Percentiles rank a stretch among this genome's conserved stretches.
These are phyloP conservation scores for Auricularia sp. DNA, from an alignment of 768 basidiomycete species.

Conservation along the genomic window DNA sequence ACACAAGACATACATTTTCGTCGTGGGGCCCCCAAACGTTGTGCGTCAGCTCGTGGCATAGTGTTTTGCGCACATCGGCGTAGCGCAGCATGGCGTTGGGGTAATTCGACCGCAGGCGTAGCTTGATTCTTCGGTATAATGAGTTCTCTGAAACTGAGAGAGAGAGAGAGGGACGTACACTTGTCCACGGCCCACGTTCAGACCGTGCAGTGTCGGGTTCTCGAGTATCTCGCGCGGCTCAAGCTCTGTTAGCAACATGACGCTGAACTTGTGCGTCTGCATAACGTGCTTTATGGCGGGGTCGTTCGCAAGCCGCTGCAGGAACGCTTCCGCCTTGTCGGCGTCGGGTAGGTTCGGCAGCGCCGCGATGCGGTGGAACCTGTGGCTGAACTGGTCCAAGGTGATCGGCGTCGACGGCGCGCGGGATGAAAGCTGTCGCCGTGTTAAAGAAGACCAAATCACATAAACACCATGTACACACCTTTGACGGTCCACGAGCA, in stretches of 20 bases:
- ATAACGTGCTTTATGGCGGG: slow-evolving; percentile 62
- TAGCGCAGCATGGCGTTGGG: slow-evolving; percentile 69
- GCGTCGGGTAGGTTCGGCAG: slow-evolving; percentile 58
- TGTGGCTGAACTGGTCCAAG: slow-evolving; percentile 27
- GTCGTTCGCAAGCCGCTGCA: slow-evolving; percentile 54
- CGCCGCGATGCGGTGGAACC: slow-evolving; percentile 56
- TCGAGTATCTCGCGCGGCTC: slow-evolving; percentile 49
- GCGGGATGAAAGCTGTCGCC: slow-evolving; percentile 33
- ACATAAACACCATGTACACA: slow-evolving; percentile 15
- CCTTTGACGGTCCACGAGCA: slow-evolving; percentile 48
- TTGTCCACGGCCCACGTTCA: slow-evolving; percentile 50
- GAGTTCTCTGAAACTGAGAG: background rate
- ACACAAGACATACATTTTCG: slow-evolving; percentile 43
- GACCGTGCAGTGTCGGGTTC: slow-evolving; percentile 54
- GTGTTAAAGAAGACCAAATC: background rate
- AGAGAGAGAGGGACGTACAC: background rate
- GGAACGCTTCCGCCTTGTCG: slow-evolving; percentile 39
- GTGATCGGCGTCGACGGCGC: slow-evolving; percentile 24
- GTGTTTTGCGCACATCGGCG: slow-evolving; percentile 49
- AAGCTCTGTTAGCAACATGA: slow-evolving; percentile 63
- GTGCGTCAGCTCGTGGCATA: slow-evolving; percentile 71
- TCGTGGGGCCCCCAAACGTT: slow-evolving; percentile 67
- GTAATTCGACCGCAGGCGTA: slow-evolving; percentile 56
- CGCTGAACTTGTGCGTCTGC: slow-evolving; percentile 56
- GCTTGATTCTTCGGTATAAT: slow-evolving; percentile 39